These are phyloP conservation scores for Penicillium tannophilum DNA, from an alignment of 495 filamentous ascomycete genomes.

Conservation along the genomic window DNA sequence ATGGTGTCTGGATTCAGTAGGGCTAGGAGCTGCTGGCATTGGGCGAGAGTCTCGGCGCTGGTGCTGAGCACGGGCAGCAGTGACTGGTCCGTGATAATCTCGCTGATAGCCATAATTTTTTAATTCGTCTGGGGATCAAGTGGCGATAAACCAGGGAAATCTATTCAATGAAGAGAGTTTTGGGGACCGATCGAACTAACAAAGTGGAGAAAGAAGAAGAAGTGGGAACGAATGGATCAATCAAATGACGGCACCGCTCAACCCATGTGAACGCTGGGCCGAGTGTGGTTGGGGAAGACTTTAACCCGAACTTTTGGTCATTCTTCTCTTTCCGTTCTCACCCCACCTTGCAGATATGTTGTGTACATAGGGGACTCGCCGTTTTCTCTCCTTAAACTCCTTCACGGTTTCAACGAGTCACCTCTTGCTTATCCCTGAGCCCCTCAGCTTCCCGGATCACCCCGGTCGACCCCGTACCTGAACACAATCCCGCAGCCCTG, in stretches of 20 bases:
- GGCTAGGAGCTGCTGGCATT: conserved; percentile 73
- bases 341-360: conserved; percentile 10
- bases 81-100: conserved; percentile 69
- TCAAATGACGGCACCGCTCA: conserved; percentile 14
- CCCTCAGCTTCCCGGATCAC: not conserved
- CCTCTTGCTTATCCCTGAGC: not conserved
- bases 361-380: conserved; percentile 19
- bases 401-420: not conserved
- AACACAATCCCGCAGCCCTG: conserved; percentile 1
- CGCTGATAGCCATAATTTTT: conserved; percentile 50
- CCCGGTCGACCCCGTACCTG: conserved; percentile 3
- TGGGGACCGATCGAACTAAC: not conserved
- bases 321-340: conserved; percentile 12
- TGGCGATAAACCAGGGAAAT: conserved; percentile 1
- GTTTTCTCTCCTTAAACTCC: not conserved
- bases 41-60: conserved; percentile 67
- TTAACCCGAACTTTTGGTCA: conserved; percentile 10
- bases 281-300: conserved; percentile 27
- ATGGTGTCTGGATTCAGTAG: conserved; percentile 51
- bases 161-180: not conserved
- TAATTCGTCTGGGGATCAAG: not conserved
- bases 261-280: conserved; percentile 25
- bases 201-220: conserved; percentile 10
- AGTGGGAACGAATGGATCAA: conserved; percentile 15
- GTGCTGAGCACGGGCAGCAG: conserved; percentile 71